Conservation (phyloP, 495 filamentous ascomycete genomes). For the Penicillium coprophilum region DNA sequence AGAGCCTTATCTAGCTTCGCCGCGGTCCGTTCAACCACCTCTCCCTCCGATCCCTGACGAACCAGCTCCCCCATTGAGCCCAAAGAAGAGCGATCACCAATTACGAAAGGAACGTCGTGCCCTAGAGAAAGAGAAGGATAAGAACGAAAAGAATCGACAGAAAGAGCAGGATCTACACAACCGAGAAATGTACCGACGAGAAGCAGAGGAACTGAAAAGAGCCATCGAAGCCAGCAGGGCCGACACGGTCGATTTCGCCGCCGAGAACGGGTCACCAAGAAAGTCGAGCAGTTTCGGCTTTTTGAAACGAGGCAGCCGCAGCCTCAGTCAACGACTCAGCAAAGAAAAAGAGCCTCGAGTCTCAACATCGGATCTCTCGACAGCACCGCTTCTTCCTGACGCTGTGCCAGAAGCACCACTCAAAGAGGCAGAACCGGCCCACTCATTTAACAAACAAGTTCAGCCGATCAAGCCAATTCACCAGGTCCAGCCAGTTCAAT, state of each 20-base stretch:
- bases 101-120: conserved; percentile 60
- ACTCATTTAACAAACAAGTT: background rate
- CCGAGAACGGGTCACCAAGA: conserved; percentile 41
- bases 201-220: conserved; percentile 58
- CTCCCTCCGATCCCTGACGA: conserved; percentile 43
- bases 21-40: conserved; percentile 27
- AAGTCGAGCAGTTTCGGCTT: conserved; percentile 48
- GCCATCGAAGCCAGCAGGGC: conserved; percentile 58
- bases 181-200: conserved; percentile 51
- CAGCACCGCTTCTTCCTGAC: conserved; percentile 10
- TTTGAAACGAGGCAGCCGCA: conserved; percentile 59
- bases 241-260: conserved; percentile 28
- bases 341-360: conserved; percentile 39
- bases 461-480: background rate
- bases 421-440: conserved; percentile 4
- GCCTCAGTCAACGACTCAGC: conserved; percentile 51
- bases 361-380: conserved; percentile 32
- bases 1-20: conserved; percentile 25
- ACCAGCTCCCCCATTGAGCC: conserved; percentile 27
- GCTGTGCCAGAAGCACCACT: conserved; percentile 22
- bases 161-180: conserved; percentile 57
- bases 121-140: conserved; percentile 66
- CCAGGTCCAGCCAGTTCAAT: conserved; percentile 3
- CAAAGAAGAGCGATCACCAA: conserved; percentile 48
- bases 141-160: conserved; percentile 61